Conservation (phyloP, 2,329 filamentous ascomycete genomes). For the Phialophora tarda region DNA sequence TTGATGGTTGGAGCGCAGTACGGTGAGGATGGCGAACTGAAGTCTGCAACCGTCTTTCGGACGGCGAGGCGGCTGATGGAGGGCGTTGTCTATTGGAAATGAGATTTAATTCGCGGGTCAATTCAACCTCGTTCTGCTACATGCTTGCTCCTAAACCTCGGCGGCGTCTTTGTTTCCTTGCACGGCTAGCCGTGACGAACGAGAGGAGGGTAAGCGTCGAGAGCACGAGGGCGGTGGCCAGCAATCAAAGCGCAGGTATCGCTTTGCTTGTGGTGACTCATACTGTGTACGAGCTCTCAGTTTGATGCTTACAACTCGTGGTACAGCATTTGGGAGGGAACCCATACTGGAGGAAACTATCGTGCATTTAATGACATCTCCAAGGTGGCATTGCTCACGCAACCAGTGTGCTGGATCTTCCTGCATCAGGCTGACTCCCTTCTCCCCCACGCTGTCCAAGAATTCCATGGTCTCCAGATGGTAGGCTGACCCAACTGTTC, state of each 20-base stretch:
- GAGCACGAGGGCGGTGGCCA: neutral
- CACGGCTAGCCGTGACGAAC: neutral
- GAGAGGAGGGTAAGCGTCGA: no score
- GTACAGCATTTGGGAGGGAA: neutral
- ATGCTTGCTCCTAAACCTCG: neutral
- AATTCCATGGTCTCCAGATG: neutral
- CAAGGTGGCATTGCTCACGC: neutral
- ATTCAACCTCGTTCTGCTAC: neutral
- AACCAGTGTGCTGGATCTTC: neutral
- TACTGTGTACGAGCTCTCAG: neutral
- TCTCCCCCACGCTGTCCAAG: neutral
- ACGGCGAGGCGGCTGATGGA: slow-evolving; percentile 11
- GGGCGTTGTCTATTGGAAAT: slow-evolving; percentile 3
- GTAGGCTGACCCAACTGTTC: neutral
- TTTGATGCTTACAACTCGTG: neutral
- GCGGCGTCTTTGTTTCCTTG: no score
- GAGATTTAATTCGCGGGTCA: neutral
- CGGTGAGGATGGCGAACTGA: neutral
- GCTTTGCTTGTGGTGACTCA: neutral
- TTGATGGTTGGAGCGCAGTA: slow-evolving; percentile 9
- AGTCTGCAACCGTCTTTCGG: slow-evolving; percentile 2
- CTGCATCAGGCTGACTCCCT: neutral
- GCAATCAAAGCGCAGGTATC: no score
- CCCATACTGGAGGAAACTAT: neutral
- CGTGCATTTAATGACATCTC: neutral